These are phyloP conservation scores for Starmerella bacillaris DNA, from an alignment of 805 yeast genomes.

Conservation along the genomic window DNA sequence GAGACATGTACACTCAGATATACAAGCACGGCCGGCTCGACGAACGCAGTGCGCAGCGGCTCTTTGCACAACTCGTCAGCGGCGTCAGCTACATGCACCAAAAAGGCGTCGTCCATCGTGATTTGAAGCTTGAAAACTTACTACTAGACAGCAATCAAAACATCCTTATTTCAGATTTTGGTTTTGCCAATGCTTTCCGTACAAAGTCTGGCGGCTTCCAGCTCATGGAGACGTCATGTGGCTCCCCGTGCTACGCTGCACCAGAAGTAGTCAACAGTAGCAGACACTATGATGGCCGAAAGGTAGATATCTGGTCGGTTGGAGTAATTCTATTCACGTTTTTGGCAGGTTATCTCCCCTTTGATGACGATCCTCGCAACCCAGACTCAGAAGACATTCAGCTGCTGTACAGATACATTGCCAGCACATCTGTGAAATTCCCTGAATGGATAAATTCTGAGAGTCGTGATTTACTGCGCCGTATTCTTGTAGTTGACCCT, in stretches of 20 bases:
- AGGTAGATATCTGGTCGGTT: conserved; percentile 93
- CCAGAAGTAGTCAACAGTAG: conserved; percentile 86
- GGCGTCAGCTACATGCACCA: conserved; percentile 84
- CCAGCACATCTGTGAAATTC: conserved; percentile 78
- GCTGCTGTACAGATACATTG: conserved; percentile 75
- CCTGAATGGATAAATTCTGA: conserved; percentile 84
- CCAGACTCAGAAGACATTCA: conserved; percentile 94
- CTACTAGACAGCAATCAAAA: conserved; percentile 72
- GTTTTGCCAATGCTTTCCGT: conserved; percentile 75
- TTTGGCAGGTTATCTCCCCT: conserved; percentile 93
- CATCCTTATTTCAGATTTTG: conserved; percentile 76
- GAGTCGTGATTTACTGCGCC: conserved; percentile 77
- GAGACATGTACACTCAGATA: conserved; percentile 87
- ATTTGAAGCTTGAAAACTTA: conserved; percentile 56
- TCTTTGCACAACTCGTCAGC: conserved; percentile 82
- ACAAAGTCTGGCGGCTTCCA: conserved; percentile 26
- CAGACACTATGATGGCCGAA: conserved; percentile 74
- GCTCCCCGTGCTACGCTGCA: conserved; percentile 97
- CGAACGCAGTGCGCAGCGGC: conserved; percentile 66
- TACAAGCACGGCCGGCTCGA: conserved; percentile 70
- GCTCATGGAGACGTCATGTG: conserved; percentile 86
- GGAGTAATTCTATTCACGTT: conserved; percentile 92
- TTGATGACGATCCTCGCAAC: conserved; percentile 91
- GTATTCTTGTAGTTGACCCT: conserved; percentile 70
- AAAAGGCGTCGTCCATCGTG: conserved; percentile 64